A percentile compares a stretch with the other conserved stretches of the same genome.
These are phyloP conservation scores for Flaveria sonorensis DNA, from an alignment of 129 eudicot genomes.

Conservation along the genomic window DNA sequence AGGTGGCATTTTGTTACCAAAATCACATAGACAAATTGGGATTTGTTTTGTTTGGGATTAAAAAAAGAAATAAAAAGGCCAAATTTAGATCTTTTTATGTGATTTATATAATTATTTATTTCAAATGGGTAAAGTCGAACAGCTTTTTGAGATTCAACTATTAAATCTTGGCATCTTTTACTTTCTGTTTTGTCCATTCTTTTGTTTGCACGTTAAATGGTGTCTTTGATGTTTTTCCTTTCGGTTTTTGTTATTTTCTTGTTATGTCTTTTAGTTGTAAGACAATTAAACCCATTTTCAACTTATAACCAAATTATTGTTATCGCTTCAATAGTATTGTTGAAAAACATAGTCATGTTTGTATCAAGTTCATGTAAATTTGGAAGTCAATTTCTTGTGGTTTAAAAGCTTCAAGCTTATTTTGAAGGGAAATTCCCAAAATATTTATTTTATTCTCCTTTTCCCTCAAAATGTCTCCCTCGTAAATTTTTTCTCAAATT, in stretches of 20 bases:
- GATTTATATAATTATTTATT: neutral
- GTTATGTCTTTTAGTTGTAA: constrained; percentile 14
- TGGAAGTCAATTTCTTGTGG: no score
- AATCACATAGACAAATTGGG: constrained; percentile 33
- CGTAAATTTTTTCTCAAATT: no score
- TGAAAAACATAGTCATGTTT: neutral
- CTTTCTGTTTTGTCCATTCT: constrained; percentile 33
- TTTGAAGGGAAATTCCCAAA: no score
- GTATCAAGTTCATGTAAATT: neutral
- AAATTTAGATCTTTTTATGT: constrained; percentile 31
- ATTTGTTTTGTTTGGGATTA: constrained; percentile 37
- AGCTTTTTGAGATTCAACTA: constrained; percentile 14
- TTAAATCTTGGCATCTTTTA: constrained; percentile 26
- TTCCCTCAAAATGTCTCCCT: no score
- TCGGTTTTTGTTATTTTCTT: constrained; percentile 8
- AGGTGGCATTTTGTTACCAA: constrained; percentile 20
- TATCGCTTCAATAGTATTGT: neutral
- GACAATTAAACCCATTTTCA: constrained; percentile 7
- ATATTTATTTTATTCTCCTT: no score
- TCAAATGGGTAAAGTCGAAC: constrained; percentile 22
- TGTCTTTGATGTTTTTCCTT: neutral
- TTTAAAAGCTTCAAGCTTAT: no score
- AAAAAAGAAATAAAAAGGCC: constrained; percentile 18
- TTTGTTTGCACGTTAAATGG: constrained; percentile 15
- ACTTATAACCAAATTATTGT: neutral